Evolutionary conservation across 2,329 filamentous ascomycete genomes (phyloP).

Genomic region (Pyrenochaeta sp.): DNA sequence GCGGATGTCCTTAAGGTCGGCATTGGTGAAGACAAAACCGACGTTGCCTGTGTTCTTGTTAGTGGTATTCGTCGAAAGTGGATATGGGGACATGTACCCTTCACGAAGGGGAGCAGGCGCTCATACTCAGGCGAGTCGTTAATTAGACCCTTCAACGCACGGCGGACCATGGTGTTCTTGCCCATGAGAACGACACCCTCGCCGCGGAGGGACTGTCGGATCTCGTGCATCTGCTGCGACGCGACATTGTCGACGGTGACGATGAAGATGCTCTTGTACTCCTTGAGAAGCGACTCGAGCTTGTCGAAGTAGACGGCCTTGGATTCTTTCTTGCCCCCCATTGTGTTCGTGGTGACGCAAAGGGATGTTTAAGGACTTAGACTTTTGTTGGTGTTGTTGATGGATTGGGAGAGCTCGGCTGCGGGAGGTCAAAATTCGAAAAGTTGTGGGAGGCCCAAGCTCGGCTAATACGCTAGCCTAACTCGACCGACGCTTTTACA

Average conservation of each 20-base stretch:
- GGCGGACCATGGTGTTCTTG: conserved; percentile 99
- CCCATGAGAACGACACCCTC: conserved; percentile 98
- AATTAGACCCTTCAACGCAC: conserved; percentile 96
- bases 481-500: conserved; percentile 6
- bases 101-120: conserved; percentile 93
- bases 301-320: conserved; percentile 99
- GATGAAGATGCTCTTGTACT: conserved; percentile 98
- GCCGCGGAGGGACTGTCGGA: conserved; percentile 88
- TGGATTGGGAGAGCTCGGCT: conserved; percentile 24
- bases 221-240: conserved; percentile 99
- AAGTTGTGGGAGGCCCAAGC: conserved; percentile 33
- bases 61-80: conserved; percentile 15
- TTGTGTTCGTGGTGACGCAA: conserved; percentile 90
- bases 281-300: conserved; percentile 96
- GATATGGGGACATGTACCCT: conserved; percentile 61
- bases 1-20: conserved; percentile 88
- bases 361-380: conserved; percentile 97
- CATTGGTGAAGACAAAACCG: conserved; percentile 99
- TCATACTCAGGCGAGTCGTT: conserved; percentile 94
- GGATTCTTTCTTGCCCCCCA: conserved; percentile 96
- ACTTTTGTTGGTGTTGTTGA: conserved; percentile 32
- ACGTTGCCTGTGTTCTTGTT: conserved; percentile 73
- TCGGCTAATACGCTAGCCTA: conserved; percentile 23
- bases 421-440: conserved; percentile 33
- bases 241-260: conserved; percentile 95